A percentile compares a stretch with the other conserved stretches of the same genome.
Conservation (phyloP, 164 flowering plant species). For the Kalanchoe fedtschenkoi region DNA sequence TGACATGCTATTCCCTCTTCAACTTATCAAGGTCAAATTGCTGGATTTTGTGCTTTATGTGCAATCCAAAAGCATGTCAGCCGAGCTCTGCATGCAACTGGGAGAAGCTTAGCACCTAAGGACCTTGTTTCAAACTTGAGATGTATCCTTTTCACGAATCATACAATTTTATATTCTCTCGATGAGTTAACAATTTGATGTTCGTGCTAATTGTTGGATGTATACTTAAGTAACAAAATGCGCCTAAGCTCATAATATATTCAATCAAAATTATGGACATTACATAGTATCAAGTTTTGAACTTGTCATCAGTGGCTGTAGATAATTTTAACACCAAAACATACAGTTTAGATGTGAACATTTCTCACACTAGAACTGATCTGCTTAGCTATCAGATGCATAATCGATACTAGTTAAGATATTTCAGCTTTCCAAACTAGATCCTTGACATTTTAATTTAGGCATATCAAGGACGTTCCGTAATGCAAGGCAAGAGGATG, state of each 20-base stretch:
- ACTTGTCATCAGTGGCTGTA: no score
- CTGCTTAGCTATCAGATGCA: neutral
- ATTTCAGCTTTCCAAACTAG: neutral
- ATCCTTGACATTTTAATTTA: conserved; percentile 39
- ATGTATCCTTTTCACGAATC: conserved; percentile 57
- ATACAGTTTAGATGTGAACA: no score
- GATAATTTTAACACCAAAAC: no score
- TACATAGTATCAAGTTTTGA: no score
- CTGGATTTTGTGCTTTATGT: conserved; percentile 96
- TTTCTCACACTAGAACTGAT: no score
- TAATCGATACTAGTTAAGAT: neutral
- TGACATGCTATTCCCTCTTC: conserved; percentile 3
- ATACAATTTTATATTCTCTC: neutral
- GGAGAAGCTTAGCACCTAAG: conserved; percentile 75
- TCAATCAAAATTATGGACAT: no score
- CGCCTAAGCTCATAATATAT: neutral
- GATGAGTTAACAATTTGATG: neutral
- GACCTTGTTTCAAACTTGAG: conserved; percentile 87
- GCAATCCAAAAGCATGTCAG: conserved; percentile 95
- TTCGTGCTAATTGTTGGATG: no score
- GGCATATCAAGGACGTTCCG: conserved; percentile 89
- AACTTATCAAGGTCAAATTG: conserved; percentile 52
- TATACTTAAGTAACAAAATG: neutral
- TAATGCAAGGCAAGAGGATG: conserved; percentile 94
- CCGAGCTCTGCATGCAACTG: conserved; percentile 70